These are phyloP conservation scores for Eucalyptus curtisii DNA, from an alignment of 345 rosid genomes.

Conservation along the genomic window DNA sequence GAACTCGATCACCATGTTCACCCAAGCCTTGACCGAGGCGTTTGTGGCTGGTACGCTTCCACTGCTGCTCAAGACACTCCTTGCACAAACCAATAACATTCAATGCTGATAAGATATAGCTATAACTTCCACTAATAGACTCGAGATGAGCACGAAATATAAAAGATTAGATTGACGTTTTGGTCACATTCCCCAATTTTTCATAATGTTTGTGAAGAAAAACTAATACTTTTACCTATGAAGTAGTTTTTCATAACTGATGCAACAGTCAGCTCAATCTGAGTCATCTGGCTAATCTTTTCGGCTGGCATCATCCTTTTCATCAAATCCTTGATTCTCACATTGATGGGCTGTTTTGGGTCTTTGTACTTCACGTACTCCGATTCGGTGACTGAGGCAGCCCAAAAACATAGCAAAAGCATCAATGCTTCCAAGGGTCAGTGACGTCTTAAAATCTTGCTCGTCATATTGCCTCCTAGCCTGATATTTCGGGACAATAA, in stretches of 20 bases:
- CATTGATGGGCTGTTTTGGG: conserved; percentile 34
- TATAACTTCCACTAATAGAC: background rate
- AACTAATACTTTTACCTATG: conserved; percentile 3
- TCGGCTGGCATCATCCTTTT: conserved; percentile 65
- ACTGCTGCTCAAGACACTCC: conserved; percentile 89
- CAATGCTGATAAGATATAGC: background rate
- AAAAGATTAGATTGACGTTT: background rate
- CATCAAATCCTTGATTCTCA: conserved; percentile 58
- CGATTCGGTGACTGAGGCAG: conserved; percentile 4
- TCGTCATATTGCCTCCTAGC: background rate
- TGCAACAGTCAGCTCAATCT: conserved; percentile 72
- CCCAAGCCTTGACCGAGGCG: conserved; percentile 57
- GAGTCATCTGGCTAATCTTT: conserved; percentile 86
- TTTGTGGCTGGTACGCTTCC: conserved; percentile 56
- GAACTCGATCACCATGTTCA: conserved; percentile 51
- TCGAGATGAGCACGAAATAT: background rate
- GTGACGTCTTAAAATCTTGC: background rate
- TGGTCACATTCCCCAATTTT: background rate
- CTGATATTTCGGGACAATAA: background rate
- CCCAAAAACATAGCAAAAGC: conserved; percentile 17
- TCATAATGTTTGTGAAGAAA: background rate
- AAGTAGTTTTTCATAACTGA: conserved; percentile 51
- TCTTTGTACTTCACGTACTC: conserved; percentile 47
- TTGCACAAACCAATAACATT: conserved; percentile 11
- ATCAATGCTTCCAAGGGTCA: background rate